Evolutionary conservation across 129 eudicot species (phyloP).

Genomic region (Rutidosis leptorrhynchoides): DNA sequence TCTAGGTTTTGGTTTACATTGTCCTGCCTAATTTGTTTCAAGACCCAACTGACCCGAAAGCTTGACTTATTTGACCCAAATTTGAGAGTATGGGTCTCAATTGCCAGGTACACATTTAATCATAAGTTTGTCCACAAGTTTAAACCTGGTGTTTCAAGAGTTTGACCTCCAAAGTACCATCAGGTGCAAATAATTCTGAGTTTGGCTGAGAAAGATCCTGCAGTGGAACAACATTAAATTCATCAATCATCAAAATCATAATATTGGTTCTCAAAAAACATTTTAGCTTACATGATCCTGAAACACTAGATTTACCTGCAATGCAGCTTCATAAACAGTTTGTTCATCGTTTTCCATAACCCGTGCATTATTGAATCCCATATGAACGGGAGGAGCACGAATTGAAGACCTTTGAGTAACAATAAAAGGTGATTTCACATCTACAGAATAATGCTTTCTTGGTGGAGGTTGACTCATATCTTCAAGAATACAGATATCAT

Average conservation of each 20-base stretch:
- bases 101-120: not conserved
- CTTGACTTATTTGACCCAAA: no score
- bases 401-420: slow-evolving; percentile 32
- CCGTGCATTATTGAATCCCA: slow-evolving; percentile 38
- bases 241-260: slow-evolving; percentile 22
- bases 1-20: no score
- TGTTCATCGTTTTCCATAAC: slow-evolving; percentile 60
- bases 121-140: not conserved
- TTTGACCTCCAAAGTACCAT: slow-evolving; percentile 67
- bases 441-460: slow-evolving; percentile 23
- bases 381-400: slow-evolving; percentile 32
- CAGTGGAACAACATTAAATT: slow-evolving; percentile 19
- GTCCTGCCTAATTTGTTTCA: no score
- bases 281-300: slow-evolving; percentile 10
- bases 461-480: slow-evolving; percentile 64
- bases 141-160: slow-evolving; percentile 89
- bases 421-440: slow-evolving; percentile 37
- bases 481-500: slow-evolving; percentile 83
- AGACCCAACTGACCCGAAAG: no score
- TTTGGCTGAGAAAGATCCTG: slow-evolving; percentile 93
- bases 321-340: slow-evolving; percentile 48
- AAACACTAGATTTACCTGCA: slow-evolving; percentile 48
- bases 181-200: slow-evolving; percentile 74
- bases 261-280: slow-evolving; percentile 7
- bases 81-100: no score